Evolutionary conservation across 306 rosid species (phyloP), one percentile per base, ranked within the genome.

Genomic region (Castanea crenata): DNA sequence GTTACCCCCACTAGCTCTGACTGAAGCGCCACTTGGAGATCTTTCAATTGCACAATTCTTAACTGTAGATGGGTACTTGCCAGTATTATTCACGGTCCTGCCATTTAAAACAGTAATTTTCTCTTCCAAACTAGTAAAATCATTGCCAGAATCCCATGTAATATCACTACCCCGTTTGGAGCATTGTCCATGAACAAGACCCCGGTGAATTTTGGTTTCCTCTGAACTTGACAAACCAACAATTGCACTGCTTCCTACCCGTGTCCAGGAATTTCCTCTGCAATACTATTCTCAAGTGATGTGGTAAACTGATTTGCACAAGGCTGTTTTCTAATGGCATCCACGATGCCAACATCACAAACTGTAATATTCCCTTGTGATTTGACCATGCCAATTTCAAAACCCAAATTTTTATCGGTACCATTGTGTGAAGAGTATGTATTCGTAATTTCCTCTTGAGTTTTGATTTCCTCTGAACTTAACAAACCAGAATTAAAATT

Each of bases 1-100:
- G 64, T 71, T 85, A 80, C 79, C 89, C 75, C 78, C 77, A 46
- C 76, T 80, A 77, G 77, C 83, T 67, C 78, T 84, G 78, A 65
- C 81, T 35, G 87, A 83, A 72, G 49, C 70, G 74, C 68, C 58
- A 67, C 62, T 79, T 74, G 80, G 76, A 81, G 81, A 76, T n/a
- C 38, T 73, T 75, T 81, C 84, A 8, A 20, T 13, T 72, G 76
- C 81, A 82, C 81, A 81, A 79, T 78, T 79, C 82, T 84, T 78
- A 84, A 80, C 35, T 14, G 74, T 58, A 49, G 85, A 75, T 74
- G 80, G 81, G 74, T 57, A 78, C 80, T 76, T 83, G 23, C 54
- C 81, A 31, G 77, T 49, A 78, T 78, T 79, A 64, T 79, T 74
- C 3, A 64, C 41, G 63, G 49, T 78, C 78, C 78, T 81, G 71